These are phyloP conservation scores for Oenanthe javanica DNA, from an alignment of 140 eudicot genomes.

Conservation along the genomic window DNA sequence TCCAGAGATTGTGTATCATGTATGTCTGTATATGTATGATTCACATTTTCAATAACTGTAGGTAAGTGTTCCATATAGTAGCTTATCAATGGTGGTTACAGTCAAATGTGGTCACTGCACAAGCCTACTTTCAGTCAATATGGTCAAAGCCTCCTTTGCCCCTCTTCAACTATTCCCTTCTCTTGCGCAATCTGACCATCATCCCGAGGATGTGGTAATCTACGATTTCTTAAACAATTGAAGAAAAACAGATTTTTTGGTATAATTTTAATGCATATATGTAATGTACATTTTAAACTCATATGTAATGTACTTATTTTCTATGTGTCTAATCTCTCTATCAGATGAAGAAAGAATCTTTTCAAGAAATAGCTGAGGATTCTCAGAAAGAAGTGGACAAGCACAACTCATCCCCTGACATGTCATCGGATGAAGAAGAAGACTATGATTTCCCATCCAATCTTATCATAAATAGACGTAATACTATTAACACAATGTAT, in stretches of 20 bases:
- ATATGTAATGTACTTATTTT: background rate
- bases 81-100: slow-evolving; percentile 72
- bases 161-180: slow-evolving; percentile 65
- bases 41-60: slow-evolving; percentile 9
- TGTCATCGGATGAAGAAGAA: slow-evolving; percentile 56
- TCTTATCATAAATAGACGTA: slow-evolving; percentile 64
- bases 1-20: background rate
- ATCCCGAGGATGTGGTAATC: background rate
- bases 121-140: slow-evolving; percentile 68
- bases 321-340: background rate
- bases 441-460: slow-evolving; percentile 31
- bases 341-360: slow-evolving; percentile 28
- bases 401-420: slow-evolving; percentile 31
- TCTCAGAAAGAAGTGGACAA: slow-evolving; percentile 28
- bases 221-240: too few relatives aligned
- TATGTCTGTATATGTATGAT: background rate
- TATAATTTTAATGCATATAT: background rate
- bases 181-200: slow-evolving; percentile 28
- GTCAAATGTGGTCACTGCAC: slow-evolving; percentile 91
- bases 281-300: background rate
- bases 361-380: slow-evolving; percentile 26
- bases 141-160: slow-evolving; percentile 52
- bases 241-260: background rate
- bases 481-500: too few relatives aligned
- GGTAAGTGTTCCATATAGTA: slow-evolving; percentile 81